Percentiles rank a stretch among this genome's conserved stretches.
Evolutionary conservation across 2,329 filamentous ascomycete genomes (phyloP).

Genomic region (Ampelomyces quisqualis): DNA sequence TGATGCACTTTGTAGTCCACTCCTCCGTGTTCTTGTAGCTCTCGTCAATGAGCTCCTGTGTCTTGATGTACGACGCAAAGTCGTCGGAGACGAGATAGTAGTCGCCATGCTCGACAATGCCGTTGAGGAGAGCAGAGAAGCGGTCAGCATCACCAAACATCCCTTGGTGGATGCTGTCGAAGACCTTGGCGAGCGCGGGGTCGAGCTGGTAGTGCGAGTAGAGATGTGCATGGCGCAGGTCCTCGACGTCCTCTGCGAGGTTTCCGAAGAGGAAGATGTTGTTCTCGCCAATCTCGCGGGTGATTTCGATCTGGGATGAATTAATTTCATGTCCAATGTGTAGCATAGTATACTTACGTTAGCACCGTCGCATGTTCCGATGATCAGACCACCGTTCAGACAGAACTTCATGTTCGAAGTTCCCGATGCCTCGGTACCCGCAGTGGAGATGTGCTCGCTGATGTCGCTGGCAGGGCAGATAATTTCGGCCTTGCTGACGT

Average conservation of each 20-base stretch:
- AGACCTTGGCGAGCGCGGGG: conserved; percentile 74
- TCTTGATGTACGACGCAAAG: conserved; percentile 91
- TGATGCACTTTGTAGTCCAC: conserved; percentile 89
- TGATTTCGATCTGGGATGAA: conserved; percentile 78
- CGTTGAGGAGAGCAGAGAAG: conserved; percentile 80
- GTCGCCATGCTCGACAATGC: conserved; percentile 89
- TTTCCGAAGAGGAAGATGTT: conserved; percentile 99
- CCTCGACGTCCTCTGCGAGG: conserved; percentile 92
- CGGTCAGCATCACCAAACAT: conserved; percentile 76
- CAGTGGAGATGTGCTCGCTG: conserved; percentile 97
- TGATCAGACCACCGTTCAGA: conserved; percentile 93
- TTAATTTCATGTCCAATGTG: conserved; percentile 1
- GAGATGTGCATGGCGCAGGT: conserved; percentile 85
- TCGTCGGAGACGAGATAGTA: conserved; percentile 98
- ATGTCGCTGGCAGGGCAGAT: conserved; percentile 93
- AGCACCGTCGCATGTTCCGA: conserved; percentile 95
- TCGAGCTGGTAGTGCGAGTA: conserved; percentile 81
- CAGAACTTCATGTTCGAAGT: conserved; percentile 99
- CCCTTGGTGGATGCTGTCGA: conserved; percentile 75
- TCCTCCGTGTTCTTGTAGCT: conserved; percentile 89
- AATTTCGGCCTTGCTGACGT: conserved; percentile 98
- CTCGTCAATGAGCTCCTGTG: conserved; percentile 86
- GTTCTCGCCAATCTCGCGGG: conserved; percentile 90
- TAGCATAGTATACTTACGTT: conserved; percentile 66
- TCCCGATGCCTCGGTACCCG: conserved; percentile 83